Evolutionary conservation across 306 rosid species (phyloP).

Genomic region (Corylus americana): DNA sequence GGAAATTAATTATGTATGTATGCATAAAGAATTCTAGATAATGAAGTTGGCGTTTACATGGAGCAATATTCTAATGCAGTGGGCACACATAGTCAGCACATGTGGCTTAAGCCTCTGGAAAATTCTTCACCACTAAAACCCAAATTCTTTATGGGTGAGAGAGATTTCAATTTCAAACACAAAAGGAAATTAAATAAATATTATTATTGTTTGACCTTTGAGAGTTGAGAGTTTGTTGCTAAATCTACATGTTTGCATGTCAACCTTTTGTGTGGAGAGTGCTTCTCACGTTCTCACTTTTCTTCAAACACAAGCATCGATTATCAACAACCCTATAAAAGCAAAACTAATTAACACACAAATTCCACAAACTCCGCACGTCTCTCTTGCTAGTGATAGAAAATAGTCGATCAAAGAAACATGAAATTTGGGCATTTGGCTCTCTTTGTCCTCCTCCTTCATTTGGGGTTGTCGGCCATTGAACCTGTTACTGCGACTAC

Average conservation of each 20-base stretch:
- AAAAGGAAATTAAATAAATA: not conserved
- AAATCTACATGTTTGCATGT: conserved; percentile 48
- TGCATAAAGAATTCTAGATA: not conserved
- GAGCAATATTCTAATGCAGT: not conserved
- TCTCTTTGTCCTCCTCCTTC: conserved; percentile 34
- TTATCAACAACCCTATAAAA: not conserved
- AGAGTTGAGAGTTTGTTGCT: not conserved
- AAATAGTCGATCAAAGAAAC: conserved; percentile 12
- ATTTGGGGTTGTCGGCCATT: conserved; percentile 27
- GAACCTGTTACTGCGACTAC: not conserved
- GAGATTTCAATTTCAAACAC: not conserved
- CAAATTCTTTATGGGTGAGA: not conserved
- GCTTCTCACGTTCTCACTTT: conserved; percentile 47
- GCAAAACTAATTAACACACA: not conserved
- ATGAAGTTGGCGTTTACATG: not conserved
- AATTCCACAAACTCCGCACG: not conserved
- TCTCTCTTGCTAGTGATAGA: not conserved
- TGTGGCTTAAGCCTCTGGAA: conserved; percentile 4
- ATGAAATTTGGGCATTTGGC: conserved; percentile 41
- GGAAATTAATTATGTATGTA: not conserved
- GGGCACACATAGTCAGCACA: conserved; percentile 16
- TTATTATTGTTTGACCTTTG: not conserved
- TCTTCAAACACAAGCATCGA: conserved; percentile 8
- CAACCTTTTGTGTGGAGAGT: conserved; percentile 31
- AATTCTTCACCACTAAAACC: conserved; percentile 35